These are phyloP conservation scores for Dioszegia crocea DNA, from an alignment of 768 basidiomycete species.

Conservation along the genomic window DNA sequence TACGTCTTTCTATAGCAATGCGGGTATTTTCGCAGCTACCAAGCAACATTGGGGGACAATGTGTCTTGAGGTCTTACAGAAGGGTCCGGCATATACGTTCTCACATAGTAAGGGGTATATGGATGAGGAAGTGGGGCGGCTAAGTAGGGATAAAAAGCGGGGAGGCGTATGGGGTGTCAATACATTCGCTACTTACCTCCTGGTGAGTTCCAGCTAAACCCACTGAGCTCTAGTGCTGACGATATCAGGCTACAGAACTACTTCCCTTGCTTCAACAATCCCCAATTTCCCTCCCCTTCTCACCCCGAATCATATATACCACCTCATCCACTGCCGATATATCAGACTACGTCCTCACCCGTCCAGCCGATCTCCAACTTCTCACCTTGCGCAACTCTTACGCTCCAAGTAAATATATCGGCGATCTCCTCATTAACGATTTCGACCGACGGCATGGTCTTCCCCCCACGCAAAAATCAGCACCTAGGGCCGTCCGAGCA, in stretches of 20 bases:
- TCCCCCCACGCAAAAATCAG: not conserved
- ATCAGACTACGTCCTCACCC: not conserved
- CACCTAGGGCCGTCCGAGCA: not conserved
- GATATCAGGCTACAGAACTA: conserved; percentile 39
- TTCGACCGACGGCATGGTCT: conserved; percentile 31
- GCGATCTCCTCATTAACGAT: conserved; percentile 36
- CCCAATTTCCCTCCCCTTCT: conserved; percentile 29
- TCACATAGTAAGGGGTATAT: conserved; percentile 39
- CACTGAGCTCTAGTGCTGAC: not conserved
- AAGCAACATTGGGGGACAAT: conserved; percentile 31
- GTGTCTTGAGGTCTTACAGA: conserved; percentile 27
- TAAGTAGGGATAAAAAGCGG: conserved; percentile 46
- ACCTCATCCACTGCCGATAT: conserved; percentile 23
- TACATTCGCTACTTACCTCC: conserved; percentile 41
- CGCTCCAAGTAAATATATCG: conserved; percentile 43
- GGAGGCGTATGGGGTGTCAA: conserved; percentile 46
- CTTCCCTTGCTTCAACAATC: conserved; percentile 30
- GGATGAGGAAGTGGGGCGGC: conserved; percentile 35
- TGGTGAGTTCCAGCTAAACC: conserved; percentile 26
- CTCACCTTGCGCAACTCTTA: conserved; percentile 20
- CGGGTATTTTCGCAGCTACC: conserved; percentile 42
- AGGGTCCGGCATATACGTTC: conserved; percentile 25
- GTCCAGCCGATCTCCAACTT: conserved; percentile 40
- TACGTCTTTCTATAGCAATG: conserved; percentile 48
- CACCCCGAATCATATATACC: conserved; percentile 46